A percentile compares a stretch with the other conserved stretches of the same genome.
phyloP scores from a whole-genome alignment of 345 rosid genomes.

The Punica granatum region DNA sequence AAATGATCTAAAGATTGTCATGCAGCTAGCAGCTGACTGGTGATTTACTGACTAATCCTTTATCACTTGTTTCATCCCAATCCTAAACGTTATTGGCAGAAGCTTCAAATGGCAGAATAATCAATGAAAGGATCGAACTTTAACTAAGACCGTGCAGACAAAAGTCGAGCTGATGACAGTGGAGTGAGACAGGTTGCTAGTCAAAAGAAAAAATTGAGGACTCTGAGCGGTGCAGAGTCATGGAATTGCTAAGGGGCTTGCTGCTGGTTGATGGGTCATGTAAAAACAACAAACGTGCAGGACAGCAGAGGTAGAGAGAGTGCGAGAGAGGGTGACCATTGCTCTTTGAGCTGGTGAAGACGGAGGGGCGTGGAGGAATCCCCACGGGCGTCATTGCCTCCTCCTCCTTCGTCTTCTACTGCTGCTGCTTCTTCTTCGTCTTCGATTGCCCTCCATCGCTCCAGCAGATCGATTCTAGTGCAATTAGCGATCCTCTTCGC shows the following conservation, averaged over 20 bases:
- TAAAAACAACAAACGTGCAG: not conserved
- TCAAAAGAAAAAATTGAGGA: not conserved
- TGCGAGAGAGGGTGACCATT: slow-evolving; percentile 39
- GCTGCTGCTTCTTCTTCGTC: slow-evolving; percentile 58
- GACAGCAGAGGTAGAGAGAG: not conserved
- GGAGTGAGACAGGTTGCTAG: not conserved
- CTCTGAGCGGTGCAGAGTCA: not conserved
- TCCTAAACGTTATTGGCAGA: not conserved
- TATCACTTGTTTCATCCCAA: not conserved
- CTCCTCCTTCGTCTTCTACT: slow-evolving; percentile 9
- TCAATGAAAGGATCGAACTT: not conserved
- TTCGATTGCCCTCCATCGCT: slow-evolving; percentile 71
- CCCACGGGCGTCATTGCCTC: slow-evolving; percentile 28
- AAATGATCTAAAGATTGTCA: not conserved
- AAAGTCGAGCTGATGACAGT: not conserved
- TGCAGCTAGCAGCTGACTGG: not conserved
- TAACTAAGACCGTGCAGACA: not conserved
- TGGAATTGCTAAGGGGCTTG: not conserved
- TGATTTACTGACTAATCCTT: not conserved
- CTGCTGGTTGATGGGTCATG: not conserved
- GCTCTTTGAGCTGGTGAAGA: slow-evolving; percentile 62
- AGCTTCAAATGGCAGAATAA: not conserved
- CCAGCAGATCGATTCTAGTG: slow-evolving; percentile 45
- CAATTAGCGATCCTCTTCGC: slow-evolving; percentile 26
- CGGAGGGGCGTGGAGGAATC: slow-evolving; percentile 24